phyloP scores from a whole-genome alignment of 2,329 filamentous ascomycete genomes.

The Trichoderma pleuroti region DNA sequence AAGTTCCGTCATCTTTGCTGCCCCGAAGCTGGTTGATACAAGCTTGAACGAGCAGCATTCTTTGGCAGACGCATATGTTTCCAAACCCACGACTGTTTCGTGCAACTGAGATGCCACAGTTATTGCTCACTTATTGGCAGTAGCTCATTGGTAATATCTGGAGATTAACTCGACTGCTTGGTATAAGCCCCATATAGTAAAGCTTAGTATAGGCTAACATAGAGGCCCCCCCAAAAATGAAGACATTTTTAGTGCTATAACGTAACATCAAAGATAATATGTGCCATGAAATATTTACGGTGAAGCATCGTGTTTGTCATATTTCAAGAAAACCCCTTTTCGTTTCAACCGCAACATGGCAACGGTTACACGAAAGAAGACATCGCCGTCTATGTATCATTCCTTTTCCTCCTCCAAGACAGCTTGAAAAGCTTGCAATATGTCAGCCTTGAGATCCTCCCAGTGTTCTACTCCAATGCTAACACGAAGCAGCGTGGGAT shows the following conservation, averaged over 20 bases:
- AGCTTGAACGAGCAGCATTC: neutral
- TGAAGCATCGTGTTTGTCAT: neutral
- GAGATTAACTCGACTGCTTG: neutral
- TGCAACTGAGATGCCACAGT: neutral
- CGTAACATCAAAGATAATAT: no score
- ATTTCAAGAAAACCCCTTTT: neutral
- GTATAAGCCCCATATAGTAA: neutral
- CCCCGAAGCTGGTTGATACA: neutral
- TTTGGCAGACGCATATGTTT: neutral
- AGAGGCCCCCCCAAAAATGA: neutral
- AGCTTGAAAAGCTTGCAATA: slow-evolving; percentile 62
- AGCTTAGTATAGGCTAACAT: neutral
- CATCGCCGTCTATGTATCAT: neutral
- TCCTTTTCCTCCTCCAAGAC: slow-evolving; percentile 33
- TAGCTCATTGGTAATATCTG: neutral
- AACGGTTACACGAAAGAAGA: neutral
- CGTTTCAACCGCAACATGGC: neutral
- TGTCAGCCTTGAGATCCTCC: slow-evolving; percentile 76
- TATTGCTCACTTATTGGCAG: neutral
- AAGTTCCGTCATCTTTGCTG: slow-evolving; percentile 11
- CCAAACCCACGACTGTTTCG: neutral
- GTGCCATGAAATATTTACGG: no score
- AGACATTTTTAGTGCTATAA: neutral
- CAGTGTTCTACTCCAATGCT: slow-evolving; percentile 84
- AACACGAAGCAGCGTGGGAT: slow-evolving; percentile 69